Percentiles rank a stretch among this genome's conserved stretches.
Conservation (phyloP, 2,329 filamentous ascomycete species). For the Colletotrichum sidae region DNA sequence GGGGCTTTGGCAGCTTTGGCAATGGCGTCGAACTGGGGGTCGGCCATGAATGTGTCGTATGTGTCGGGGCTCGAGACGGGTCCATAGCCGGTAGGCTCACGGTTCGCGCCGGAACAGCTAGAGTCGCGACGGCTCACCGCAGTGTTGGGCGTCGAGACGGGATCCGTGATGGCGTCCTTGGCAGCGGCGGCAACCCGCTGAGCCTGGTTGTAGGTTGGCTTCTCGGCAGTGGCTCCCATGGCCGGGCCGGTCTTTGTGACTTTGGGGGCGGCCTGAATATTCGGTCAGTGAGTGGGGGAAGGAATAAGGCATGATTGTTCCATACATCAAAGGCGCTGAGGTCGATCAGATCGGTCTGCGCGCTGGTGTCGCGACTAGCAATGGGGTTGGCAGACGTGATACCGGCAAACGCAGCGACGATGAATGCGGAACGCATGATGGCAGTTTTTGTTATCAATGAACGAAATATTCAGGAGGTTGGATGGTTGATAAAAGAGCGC, state of each 20-base stretch:
- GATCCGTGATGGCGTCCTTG: slow-evolving; percentile 7
- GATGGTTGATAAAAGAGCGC: no score
- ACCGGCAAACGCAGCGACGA: slow-evolving; percentile 21
- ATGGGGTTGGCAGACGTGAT: slow-evolving; percentile 15
- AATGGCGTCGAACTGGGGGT: not conserved
- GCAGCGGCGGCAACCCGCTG: not conserved
- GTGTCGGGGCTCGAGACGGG: slow-evolving; percentile 10
- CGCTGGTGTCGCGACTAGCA: not conserved
- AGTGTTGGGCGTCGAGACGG: not conserved
- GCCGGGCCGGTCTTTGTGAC: slow-evolving; percentile 24
- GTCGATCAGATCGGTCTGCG: slow-evolving; percentile 15
- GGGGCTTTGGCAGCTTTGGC: not conserved
- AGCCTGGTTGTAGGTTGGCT: slow-evolving; percentile 18
- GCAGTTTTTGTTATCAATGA: no score
- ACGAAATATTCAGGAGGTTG: no score
- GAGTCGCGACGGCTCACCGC: slow-evolving; percentile 6
- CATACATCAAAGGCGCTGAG: slow-evolving; percentile 23
- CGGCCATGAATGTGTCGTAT: slow-evolving; percentile 17
- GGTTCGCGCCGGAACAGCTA: not conserved
- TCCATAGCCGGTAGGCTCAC: slow-evolving; percentile 17
- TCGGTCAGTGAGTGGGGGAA: not conserved
- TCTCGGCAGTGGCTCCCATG: slow-evolving; percentile 13
- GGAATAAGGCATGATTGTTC: no score
- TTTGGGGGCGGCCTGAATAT: not conserved
- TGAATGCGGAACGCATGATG: slow-evolving; percentile 21